phyloP scores from a whole-genome alignment of 176 grass and related monocot genomes.

The Echinochloa phyllopogon region DNA sequence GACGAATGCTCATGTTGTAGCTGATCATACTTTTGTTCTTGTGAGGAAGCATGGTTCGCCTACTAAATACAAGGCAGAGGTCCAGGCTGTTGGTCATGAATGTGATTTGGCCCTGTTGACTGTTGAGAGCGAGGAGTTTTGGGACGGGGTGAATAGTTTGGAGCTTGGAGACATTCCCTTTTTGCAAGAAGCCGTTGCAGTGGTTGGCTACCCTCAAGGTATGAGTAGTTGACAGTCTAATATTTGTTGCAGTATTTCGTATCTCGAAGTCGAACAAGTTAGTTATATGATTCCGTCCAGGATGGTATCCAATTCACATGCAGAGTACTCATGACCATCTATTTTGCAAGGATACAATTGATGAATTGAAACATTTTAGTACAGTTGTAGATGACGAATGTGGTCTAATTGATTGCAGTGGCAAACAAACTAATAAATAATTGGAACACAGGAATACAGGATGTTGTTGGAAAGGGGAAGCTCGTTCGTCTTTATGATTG shows the following conservation, averaged over 20 bases:
- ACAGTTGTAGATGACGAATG: slow-evolving; percentile 4
- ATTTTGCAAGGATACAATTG: neutral
- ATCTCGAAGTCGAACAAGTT: slow-evolving; percentile 25
- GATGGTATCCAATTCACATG: neutral
- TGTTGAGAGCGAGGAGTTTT: slow-evolving; percentile 90
- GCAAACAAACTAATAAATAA: slow-evolving; percentile 6
- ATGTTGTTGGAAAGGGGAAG: slow-evolving; percentile 5
- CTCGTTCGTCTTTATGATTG: neutral
- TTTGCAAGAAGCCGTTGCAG: slow-evolving; percentile 94
- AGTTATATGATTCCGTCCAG: slow-evolving; percentile 17
- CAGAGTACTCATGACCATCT: slow-evolving; percentile 10
- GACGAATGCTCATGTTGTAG: slow-evolving; percentile 95
- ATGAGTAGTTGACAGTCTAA: slow-evolving; percentile 19
- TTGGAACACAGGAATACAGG: slow-evolving; percentile 16
- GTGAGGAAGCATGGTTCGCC: slow-evolving; percentile 97
- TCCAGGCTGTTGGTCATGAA: slow-evolving; percentile 92
- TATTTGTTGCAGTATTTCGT: slow-evolving; percentile 32
- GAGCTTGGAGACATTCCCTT: slow-evolving; percentile 93
- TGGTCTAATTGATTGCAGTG: slow-evolving; percentile 15
- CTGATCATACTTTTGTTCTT: slow-evolving; percentile 96
- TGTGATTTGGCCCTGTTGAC: slow-evolving; percentile 90
- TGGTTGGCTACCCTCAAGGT: slow-evolving; percentile 98
- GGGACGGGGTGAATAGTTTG: slow-evolving; percentile 88
- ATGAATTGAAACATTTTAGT: slow-evolving; percentile 4
- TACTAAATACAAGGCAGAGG: slow-evolving; percentile 92